Base-by-base conservation (phyloP, 129 eudicot species). In the Ambrosia trifida region DNA sequence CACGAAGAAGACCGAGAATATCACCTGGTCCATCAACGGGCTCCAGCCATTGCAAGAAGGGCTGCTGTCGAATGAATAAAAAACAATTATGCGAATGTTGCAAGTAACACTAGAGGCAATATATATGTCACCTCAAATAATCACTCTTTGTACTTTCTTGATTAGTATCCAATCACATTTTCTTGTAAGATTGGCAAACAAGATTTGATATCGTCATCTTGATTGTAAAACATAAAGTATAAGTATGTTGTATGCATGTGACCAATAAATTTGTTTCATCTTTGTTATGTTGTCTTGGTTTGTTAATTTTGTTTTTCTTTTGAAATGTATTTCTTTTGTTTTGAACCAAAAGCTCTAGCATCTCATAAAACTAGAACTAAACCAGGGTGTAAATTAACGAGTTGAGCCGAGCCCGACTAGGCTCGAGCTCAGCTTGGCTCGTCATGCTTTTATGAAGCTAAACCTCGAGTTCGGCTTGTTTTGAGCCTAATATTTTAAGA, bases 11-110 rank as follows among this genome's bases (percentile, higher is more conserved):
- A 28, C 68, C 69, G 4, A 11, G 35, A 32, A 61, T 11, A 49
- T 60, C 61, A 47, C n/a, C 50, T 45, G 69, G 76, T 44, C 57
- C 28, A 24, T 24, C 28, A 24, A 0, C 76, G 11, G 76, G 76
- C 11, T 59, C 76, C 6, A 72, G 76, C 47, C 60, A 69, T 60
- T 72, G 77, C 35, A 47, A 35, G 62, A 73, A 62, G 1, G 62
- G 70, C 47, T 61, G 77, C 49, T 73, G 77, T 59, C 49, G 40
- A 73, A 47, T 4, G 36, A 62, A 11, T 12, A 73, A 73, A 35
- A 9, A 46, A 0, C 28, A 24, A 1, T 24, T 24, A 24, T 50
- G 63, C 40, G 16, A 32, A 4, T 63, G 78, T 36, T 73, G 78
- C 70, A 3, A 28, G 68, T 71, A 53, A 4, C 24, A 28, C 28